These are phyloP conservation scores for Colletotrichum eremochloae DNA, from an alignment of 2,329 filamentous ascomycete species.

Conservation along the genomic window DNA sequence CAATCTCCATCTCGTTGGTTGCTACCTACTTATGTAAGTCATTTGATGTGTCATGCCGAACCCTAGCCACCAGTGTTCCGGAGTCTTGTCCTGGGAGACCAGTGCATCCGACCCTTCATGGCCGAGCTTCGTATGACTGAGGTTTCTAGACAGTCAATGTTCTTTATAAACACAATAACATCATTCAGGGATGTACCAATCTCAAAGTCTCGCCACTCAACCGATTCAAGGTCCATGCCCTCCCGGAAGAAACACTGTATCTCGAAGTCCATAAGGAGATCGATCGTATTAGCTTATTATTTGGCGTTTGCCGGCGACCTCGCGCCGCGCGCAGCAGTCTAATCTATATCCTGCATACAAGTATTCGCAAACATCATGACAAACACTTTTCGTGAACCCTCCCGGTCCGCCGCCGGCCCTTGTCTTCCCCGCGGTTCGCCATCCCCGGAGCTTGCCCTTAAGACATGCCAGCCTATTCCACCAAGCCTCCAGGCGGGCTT, in stretches of 20 bases:
- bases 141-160: not conserved
- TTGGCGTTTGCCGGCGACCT: not conserved
- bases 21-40: not conserved
- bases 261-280: conserved; percentile 29
- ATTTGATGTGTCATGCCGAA: not conserved
- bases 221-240: no score
- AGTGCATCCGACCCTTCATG: not conserved
- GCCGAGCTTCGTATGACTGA: not conserved
- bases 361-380: conserved; percentile 4
- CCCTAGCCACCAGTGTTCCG: not conserved
- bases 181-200: no score
- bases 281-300: conserved; percentile 42
- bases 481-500: conserved; percentile 12
- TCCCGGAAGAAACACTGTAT: no score
- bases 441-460: conserved; percentile 19
- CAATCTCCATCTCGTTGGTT: not conserved
- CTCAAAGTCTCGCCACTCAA: not conserved
- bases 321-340: not conserved
- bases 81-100: not conserved
- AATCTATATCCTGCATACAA: conserved; percentile 29
- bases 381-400: not conserved
- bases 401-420: not conserved
- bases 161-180: not conserved
- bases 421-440: conserved; percentile 20
- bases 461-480: conserved; percentile 7